Conservation (phyloP, 768 basidiomycete genomes). For the Tylopilus felleus region DNA sequence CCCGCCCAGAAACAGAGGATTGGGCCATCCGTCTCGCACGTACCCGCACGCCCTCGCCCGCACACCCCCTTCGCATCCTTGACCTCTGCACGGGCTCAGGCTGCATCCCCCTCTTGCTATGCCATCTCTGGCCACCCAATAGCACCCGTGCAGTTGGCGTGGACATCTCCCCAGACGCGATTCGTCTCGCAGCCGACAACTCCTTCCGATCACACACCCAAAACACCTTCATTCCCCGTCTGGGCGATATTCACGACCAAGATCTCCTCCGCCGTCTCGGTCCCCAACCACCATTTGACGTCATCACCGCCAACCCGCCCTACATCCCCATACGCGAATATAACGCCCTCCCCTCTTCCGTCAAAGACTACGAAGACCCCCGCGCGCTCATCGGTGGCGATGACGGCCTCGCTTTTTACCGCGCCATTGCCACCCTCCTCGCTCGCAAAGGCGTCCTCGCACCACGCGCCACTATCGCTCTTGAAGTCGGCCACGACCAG, state of each 20-base stretch:
- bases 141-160: conserved; percentile 57
- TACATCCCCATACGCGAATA: conserved; percentile 77
- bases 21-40: conserved; percentile 66
- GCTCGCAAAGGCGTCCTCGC: conserved; percentile 49
- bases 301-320: conserved; percentile 83
- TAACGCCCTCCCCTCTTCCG: conserved; percentile 58
- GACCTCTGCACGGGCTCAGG: conserved; percentile 95
- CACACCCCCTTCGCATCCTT: conserved; percentile 46
- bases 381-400: conserved; percentile 75
- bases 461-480: conserved; percentile 54
- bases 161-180: conserved; percentile 64
- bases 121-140: conserved; percentile 57
- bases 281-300: conserved; percentile 56
- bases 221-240: conserved; percentile 38
- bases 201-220: conserved; percentile 16
- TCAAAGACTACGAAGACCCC: conserved; percentile 76
- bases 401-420: conserved; percentile 68
- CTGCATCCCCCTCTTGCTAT: conserved; percentile 86
- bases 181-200: conserved; percentile 48
- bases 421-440: conserved; percentile 62
- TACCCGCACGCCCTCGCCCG: conserved; percentile 33
- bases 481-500: conserved; percentile 80
- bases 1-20: conserved; percentile 91
- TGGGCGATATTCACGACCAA: conserved; percentile 43
- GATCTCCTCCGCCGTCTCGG: conserved; percentile 24